Base-by-base conservation (phyloP, 2,329 filamentous ascomycete genomes). In the Colletotrichum zoysiae region DNA sequence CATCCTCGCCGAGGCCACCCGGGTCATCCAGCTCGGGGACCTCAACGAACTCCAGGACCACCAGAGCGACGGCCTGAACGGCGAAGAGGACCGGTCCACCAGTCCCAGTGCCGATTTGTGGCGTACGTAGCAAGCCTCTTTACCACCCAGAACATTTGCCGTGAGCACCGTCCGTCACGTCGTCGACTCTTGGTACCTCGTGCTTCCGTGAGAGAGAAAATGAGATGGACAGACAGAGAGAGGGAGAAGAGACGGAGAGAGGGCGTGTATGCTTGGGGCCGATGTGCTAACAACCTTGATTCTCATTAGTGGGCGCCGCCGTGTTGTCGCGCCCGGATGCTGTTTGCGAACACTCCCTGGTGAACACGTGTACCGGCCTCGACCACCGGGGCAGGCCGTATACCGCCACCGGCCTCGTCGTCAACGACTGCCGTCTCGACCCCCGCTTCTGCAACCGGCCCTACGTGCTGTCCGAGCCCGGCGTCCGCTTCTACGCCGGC, bases 1-100 rank as follows among this genome's bases (percentile, higher is more conserved):
- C 67, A 83, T 88, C 60, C 81, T 89, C 53, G 86, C 86, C 48
- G 86, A 88, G 74, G 84, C 84, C 11, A 88, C 86, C 1, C 81
- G 81, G 57, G 84, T 82, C 1, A 74, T 86, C 4, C 82, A 84
- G 6, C 77, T 86, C 8, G 79, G 74, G 5, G 71, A 80, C 30
- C 76, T 78, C 3, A 80, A 80, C 12, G 14, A 18, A 2, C 26
- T 64, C 12, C 50, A 46, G n/a, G 50, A 66, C 42, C 42, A 38
- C 9, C 40, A 48, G 26, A 59, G 53, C 42, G 30, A 55, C 33
- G 63, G 53, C n/a, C 20, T 63, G 35, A 63, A 63, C 23, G 23
- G 51, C 42, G 67, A 53, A 20, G 33, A 42, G 16, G 46, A 68
- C 11, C 40, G 51, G 26, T 11, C 65, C 6, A 56, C 38, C 46